Evolutionary conservation across 2,329 filamentous ascomycete species (phyloP).

Genomic region (Colletotrichum tropicicola): DNA sequence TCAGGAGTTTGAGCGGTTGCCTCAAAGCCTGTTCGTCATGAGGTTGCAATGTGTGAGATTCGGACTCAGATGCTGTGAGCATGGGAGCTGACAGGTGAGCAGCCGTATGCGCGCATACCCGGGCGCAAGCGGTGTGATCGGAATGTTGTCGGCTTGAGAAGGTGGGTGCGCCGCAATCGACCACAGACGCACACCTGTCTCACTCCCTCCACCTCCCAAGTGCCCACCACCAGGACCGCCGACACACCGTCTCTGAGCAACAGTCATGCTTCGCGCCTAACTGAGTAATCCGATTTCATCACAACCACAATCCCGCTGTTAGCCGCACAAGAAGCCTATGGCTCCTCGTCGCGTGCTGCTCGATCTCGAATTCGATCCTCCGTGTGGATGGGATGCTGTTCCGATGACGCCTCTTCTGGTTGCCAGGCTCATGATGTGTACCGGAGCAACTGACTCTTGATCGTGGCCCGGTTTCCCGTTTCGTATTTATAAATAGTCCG

Average conservation of each 20-base stretch:
- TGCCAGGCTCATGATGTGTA: neutral
- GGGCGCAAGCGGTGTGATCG: too few relatives aligned
- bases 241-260: neutral
- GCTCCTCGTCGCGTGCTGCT: neutral
- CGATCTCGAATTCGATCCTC: neutral
- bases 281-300: neutral
- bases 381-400: neutral
- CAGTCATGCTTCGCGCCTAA: neutral
- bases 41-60: too few relatives aligned
- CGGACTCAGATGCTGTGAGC: too few relatives aligned
- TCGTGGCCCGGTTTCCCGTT: neutral
- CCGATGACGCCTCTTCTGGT: neutral
- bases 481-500: neutral
- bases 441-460: neutral
- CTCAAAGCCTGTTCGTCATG: too few relatives aligned
- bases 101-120: too few relatives aligned
- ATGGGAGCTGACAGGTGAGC: too few relatives aligned
- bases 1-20: too few relatives aligned
- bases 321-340: neutral
- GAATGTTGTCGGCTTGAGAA: too few relatives aligned
- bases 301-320: neutral
- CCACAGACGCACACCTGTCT: neutral
- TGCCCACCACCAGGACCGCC: too few relatives aligned
- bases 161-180: too few relatives aligned
- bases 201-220: neutral